Conservation (phyloP, 2,329 filamentous ascomycete species). For the Fusarium nelsonii region DNA sequence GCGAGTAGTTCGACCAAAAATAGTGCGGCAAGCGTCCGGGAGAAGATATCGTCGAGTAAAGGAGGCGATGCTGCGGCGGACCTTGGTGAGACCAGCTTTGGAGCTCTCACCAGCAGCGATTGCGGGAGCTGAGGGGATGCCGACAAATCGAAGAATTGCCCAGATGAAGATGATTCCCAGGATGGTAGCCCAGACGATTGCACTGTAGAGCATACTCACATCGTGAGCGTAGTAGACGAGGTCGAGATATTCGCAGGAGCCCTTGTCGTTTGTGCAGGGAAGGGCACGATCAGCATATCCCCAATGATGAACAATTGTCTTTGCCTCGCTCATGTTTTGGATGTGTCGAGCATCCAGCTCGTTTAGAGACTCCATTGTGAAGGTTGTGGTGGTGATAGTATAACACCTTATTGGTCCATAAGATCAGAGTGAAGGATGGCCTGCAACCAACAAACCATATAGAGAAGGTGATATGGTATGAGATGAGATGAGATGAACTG, state of each 20-base stretch:
- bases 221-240: slow-evolving; percentile 64
- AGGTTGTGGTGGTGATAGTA: background rate
- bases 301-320: slow-evolving; percentile 58
- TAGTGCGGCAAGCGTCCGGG: slow-evolving; percentile 65
- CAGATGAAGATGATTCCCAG: slow-evolving; percentile 59
- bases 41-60: slow-evolving; percentile 67
- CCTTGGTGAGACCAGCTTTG: slow-evolving; percentile 42
- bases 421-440: slow-evolving; percentile 5
- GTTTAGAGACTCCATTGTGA: slow-evolving; percentile 38
- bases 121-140: slow-evolving; percentile 45
- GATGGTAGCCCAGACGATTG: slow-evolving; percentile 63
- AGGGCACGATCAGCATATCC: slow-evolving; percentile 61
- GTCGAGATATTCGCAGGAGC: slow-evolving; percentile 65
- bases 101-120: slow-evolving; percentile 40
- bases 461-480: background rate
- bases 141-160: slow-evolving; percentile 49
- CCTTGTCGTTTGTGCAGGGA: slow-evolving; percentile 60
- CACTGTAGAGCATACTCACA: slow-evolving; percentile 62
- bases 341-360: slow-evolving; percentile 54
- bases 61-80: slow-evolving; percentile 56
- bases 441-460: slow-evolving; percentile 7
- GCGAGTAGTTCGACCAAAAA: slow-evolving; percentile 77
- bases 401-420: slow-evolving; percentile 1
- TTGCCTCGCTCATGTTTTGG: slow-evolving; percentile 57
- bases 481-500: slow-evolving; percentile 7